A percentile compares a stretch with the other conserved stretches of the same genome.
Conservation (phyloP, 805 yeast genomes). For the Candida endomychidarum region DNA sequence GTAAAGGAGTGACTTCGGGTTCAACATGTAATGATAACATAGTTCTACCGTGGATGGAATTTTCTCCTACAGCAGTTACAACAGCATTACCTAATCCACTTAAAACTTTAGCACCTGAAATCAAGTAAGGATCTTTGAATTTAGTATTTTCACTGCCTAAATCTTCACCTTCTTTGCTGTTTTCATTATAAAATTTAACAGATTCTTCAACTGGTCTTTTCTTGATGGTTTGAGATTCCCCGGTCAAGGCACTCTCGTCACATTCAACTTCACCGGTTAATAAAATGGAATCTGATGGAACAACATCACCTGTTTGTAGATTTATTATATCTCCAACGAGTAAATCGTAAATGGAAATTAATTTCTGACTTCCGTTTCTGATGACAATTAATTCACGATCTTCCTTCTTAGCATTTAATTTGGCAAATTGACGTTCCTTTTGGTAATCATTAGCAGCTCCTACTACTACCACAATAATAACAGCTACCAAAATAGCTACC, state of each 20-base stretch:
- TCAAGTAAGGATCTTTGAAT: constrained; percentile 75
- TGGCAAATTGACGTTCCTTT: constrained; percentile 90
- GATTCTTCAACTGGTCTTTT: constrained; percentile 58
- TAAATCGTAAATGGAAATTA: constrained; percentile 70
- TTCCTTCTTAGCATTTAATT: constrained; percentile 83
- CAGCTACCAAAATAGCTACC: constrained; percentile 92
- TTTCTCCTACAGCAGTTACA: constrained; percentile 85
- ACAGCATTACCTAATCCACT: constrained; percentile 85
- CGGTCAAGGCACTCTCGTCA: constrained; percentile 92
- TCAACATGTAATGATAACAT: constrained; percentile 78
- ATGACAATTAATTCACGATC: constrained; percentile 76
- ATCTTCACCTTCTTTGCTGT: constrained; percentile 34
- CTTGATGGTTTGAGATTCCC: constrained; percentile 83
- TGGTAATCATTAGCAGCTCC: constrained; percentile 97
- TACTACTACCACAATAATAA: constrained; percentile 84
- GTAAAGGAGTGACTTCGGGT: constrained; percentile 85
- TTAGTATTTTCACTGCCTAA: constrained; percentile 39
- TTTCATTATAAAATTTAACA: constrained; percentile 27
- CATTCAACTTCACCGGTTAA: constrained; percentile 76
- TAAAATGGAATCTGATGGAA: constrained; percentile 85
- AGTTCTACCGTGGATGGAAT: constrained; percentile 90
- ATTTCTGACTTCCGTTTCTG: constrained; percentile 66
- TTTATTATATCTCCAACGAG: constrained; percentile 82
- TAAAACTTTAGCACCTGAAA: constrained; percentile 86
- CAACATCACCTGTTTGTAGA: constrained; percentile 90